A percentile compares a stretch with the other conserved stretches of the same genome.
Evolutionary conservation across 257 asterid species (phyloP).

Genomic region (Paraleonurus japonicus): DNA sequence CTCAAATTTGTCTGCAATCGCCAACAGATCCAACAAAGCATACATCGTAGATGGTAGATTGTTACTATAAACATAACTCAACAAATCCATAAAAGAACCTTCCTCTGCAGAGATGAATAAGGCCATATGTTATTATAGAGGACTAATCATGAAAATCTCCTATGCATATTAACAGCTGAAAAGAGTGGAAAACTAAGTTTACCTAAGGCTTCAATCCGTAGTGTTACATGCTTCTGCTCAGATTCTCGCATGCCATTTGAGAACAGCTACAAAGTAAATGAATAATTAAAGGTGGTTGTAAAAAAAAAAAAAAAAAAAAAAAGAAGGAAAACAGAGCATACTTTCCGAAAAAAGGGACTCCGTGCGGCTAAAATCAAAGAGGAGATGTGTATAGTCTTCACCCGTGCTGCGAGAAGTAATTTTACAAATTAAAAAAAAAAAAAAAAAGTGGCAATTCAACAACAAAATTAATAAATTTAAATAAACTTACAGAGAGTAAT

Average conservation of each 20-base stretch:
- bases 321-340: background rate
- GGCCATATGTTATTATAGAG: too few species aligned
- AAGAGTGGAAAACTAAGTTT: background rate
- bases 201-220: background rate
- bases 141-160: background rate
- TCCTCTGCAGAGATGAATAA: background rate
- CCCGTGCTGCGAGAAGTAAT: background rate
- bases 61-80: background rate
- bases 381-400: background rate
- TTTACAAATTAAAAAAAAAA: too few species aligned
- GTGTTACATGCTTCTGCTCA: background rate
- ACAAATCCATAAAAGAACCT: background rate
- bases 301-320: background rate
- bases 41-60: background rate
- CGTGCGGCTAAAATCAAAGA: background rate
- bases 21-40: background rate
- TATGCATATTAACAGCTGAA: background rate
- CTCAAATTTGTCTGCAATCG: background rate
- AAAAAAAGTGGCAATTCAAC: too few species aligned
- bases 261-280: background rate
- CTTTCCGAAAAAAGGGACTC: background rate
- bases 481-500: background rate
- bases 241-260: background rate
- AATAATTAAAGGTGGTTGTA: background rate
- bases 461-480: background rate